phyloP scores from a whole-genome alignment of 2,329 filamentous ascomycete species.

The Trichoderma guizhouense region DNA sequence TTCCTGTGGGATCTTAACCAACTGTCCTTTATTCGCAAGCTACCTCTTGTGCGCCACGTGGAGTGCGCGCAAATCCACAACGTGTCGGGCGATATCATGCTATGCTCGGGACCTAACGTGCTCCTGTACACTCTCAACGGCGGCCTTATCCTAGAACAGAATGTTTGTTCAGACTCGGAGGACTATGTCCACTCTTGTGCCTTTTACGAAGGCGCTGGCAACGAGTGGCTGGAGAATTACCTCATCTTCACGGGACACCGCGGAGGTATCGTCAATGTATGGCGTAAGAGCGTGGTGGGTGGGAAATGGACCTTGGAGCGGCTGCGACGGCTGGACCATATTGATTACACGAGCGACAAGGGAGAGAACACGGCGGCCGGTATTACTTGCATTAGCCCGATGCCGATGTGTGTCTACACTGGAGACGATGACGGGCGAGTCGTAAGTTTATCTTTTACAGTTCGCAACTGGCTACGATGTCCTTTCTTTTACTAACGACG shows the following conservation, averaged over 20 bases:
- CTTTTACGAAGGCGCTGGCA: conserved; percentile 87
- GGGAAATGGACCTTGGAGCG: conserved; percentile 74
- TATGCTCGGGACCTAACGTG: conserved; percentile 74
- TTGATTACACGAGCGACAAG: conserved; percentile 62
- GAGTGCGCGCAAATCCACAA: conserved; percentile 87
- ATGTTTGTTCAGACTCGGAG: conserved; percentile 66
- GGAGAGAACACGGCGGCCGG: conserved; percentile 59
- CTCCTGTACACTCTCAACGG: conserved; percentile 87
- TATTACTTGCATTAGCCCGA: conserved; percentile 82
- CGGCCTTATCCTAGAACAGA: conserved; percentile 74
- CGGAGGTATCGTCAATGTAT: conserved; percentile 78
- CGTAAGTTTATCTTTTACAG: conserved; percentile 43
- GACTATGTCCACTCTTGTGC: conserved; percentile 79
- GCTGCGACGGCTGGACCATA: conserved; percentile 77
- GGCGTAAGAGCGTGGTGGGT: conserved; percentile 52
- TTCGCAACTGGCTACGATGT: not conserved
- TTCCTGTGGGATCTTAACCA: conserved; percentile 94
- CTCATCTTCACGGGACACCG: conserved; percentile 87
- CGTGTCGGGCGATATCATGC: conserved; percentile 81
- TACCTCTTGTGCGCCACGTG: conserved; percentile 55
- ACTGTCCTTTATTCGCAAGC: conserved; percentile 76
- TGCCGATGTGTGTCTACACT: conserved; percentile 82
- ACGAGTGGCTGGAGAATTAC: conserved; percentile 86
- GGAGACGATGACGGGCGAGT: conserved; percentile 92
- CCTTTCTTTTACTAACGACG: conserved; percentile 12